Percentiles rank a stretch among this genome's conserved stretches.
Conservation (phyloP, 2,329 filamentous ascomycete genomes). For the Curvularia sp. region DNA sequence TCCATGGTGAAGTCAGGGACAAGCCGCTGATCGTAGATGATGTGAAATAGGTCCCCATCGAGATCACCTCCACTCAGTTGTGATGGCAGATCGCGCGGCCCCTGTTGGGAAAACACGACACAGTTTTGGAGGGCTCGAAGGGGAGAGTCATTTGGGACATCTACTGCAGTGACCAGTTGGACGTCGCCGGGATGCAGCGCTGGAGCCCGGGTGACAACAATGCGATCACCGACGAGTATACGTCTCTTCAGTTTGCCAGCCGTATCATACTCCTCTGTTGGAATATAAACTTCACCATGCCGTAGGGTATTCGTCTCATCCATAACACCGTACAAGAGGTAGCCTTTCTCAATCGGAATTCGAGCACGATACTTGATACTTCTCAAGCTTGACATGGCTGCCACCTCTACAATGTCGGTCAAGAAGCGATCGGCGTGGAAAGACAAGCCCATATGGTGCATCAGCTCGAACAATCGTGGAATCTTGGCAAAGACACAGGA, state of each 20-base stretch:
- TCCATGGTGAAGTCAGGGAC: slow-evolving; percentile 54
- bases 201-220: slow-evolving; percentile 79
- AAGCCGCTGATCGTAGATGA: slow-evolving; percentile 73
- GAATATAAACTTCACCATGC: slow-evolving; percentile 73
- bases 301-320: slow-evolving; percentile 76
- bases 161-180: slow-evolving; percentile 67
- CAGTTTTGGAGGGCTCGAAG: slow-evolving; percentile 72
- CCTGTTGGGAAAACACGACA: slow-evolving; percentile 77
- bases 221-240: slow-evolving; percentile 36
- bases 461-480: slow-evolving; percentile 66
- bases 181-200: slow-evolving; percentile 84
- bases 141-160: slow-evolving; percentile 66
- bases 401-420: slow-evolving; percentile 72
- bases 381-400: slow-evolving; percentile 73
- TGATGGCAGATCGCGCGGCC: slow-evolving; percentile 76
- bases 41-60: slow-evolving; percentile 81
- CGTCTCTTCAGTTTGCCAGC: slow-evolving; percentile 22
- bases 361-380: slow-evolving; percentile 79
- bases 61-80: slow-evolving; percentile 82
- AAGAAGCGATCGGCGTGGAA: slow-evolving; percentile 75
- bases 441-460: slow-evolving; percentile 66
- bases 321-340: slow-evolving; percentile 83
- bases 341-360: slow-evolving; percentile 73
- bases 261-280: slow-evolving; percentile 57
- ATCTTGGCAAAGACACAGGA: slow-evolving; percentile 69